Evolutionary conservation across 2,329 filamentous ascomycete species (phyloP).

Genomic region (Pestalotiopsis sp.): DNA sequence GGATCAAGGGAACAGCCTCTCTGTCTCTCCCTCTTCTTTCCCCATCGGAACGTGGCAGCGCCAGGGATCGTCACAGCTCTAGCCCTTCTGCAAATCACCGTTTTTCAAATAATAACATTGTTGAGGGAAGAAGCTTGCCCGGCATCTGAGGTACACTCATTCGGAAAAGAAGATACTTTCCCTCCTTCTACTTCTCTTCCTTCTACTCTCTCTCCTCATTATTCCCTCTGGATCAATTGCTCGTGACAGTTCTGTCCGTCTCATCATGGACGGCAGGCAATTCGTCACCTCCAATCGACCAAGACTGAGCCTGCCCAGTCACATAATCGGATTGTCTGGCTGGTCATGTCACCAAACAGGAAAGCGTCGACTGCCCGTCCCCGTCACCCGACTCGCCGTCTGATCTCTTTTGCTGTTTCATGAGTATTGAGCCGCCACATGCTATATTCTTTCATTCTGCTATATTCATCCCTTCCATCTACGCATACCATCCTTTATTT

Average conservation of each 20-base stretch:
- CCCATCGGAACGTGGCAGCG: not conserved
- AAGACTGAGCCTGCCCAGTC: too few species aligned
- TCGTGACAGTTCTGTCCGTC: not conserved
- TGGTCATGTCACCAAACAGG: not conserved
- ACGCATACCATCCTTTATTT: not conserved
- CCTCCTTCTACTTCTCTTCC: not conserved
- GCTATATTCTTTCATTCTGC: not conserved
- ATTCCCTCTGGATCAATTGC: not conserved
- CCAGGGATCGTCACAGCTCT: not conserved
- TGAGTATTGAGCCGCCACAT: not conserved
- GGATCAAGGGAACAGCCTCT: too few species aligned
- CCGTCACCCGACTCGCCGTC: not conserved
- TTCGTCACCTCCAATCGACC: not conserved
- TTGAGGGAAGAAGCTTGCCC: too few species aligned
- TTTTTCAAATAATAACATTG: too few species aligned
- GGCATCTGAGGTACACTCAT: too few species aligned
- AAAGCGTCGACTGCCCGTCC: not conserved
- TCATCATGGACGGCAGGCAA: not conserved
- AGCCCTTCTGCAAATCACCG: not conserved
- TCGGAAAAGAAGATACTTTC: too few species aligned
- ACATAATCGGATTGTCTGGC: too few species aligned
- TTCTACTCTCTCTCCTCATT: not conserved
- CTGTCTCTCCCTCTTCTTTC: not conserved
- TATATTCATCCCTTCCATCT: not conserved
- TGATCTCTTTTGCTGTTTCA: not conserved